Base-by-base conservation (phyloP, 2,329 filamentous ascomycete genomes). In the Aspergillus versicolor region DNA sequence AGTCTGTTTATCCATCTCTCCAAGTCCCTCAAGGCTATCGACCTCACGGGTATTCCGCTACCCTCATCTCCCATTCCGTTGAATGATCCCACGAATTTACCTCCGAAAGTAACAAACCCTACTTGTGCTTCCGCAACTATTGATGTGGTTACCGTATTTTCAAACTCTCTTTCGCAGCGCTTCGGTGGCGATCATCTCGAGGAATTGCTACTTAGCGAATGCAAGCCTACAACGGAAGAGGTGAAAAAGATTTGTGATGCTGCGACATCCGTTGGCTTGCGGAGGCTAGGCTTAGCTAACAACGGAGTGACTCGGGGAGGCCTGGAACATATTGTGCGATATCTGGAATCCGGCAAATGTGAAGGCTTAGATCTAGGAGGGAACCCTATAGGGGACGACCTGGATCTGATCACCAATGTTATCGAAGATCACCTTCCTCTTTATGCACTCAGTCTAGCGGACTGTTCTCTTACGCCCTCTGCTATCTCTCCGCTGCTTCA, bases 1-100 rank as follows among this genome's bases (percentile, higher is more conserved):
- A 89, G 88, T 41, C 79, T 96, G 6, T 99, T 97, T 70, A 81
- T 96, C 52, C 91, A 96, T 74, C 88, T 97, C 79, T 96, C 91
- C 65, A 88, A 87, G 60, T 92, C 92, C 1, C 80, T 99, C 55
- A 92, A 92, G 72, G 88, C 84, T 5, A 83, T 97, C 22, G 94
- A 99, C 71, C 73, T 97, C 27, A 96, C 92, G 1, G 88, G 90
- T 67, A 88, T 96, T 57, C 84, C 85, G 3, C 93, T 97, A 62
- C 92, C 91, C 2, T 76, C 78, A 44, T 65, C 70, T 3, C 63
- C 66, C 24, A 49, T 69, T 41, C 40, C 64, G 17, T 51, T 68
- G 12, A 71, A 68, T 60, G 64, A 65, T n/a, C 52, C 65, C 44
- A 56, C 60, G 13, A 59, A 62, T 43, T 55, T 55, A 27, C 54